Conservation (phyloP, 805 yeast genomes). For the Schizosaccharomyces lindneri region DNA sequence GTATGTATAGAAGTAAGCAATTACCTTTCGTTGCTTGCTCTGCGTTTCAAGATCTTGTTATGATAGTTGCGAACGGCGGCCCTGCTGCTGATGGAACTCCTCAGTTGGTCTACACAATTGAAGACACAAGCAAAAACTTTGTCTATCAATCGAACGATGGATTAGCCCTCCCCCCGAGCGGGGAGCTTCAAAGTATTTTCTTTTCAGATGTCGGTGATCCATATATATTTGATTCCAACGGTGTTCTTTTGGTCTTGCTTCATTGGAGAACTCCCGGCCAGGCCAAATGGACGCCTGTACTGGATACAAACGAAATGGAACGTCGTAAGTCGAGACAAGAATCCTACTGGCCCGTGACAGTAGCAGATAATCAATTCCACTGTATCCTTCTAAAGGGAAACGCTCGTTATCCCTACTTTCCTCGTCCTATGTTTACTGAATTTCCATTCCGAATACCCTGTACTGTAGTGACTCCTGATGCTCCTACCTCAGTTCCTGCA, state of each 20-base stretch:
- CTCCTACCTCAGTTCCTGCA: background rate
- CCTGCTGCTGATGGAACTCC: constrained; percentile 11
- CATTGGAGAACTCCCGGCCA: constrained; percentile 60
- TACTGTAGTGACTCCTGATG: constrained; percentile 3
- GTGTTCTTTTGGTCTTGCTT: constrained; percentile 40
- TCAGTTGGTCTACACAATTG: constrained; percentile 22
- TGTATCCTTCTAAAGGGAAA: constrained; percentile 44
- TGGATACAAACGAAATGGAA: constrained; percentile 28
- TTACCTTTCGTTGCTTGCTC: constrained; percentile 51
- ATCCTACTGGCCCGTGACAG: constrained; percentile 73
- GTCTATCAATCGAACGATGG: constrained; percentile 14
- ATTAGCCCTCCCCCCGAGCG: constrained; percentile 15
- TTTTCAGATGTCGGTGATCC: constrained; percentile 83
- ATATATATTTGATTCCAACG: constrained; percentile 57
- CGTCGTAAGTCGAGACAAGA: constrained; percentile 30
- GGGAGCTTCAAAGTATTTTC: constrained; percentile 37
- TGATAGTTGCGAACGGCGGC: constrained; percentile 23
- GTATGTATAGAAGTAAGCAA: constrained; percentile 31
- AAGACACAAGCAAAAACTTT: constrained; percentile 21
- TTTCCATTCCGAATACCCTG: constrained; percentile 42
- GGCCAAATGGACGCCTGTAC: constrained; percentile 67
- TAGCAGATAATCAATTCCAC: constrained; percentile 34
- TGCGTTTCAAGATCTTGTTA: constrained; percentile 31
- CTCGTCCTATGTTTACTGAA: constrained; percentile 65
- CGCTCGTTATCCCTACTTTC: constrained; percentile 47